phyloP scores from a whole-genome alignment of 371 early-diverging fungal species.

The Mortierella sp. region DNA sequence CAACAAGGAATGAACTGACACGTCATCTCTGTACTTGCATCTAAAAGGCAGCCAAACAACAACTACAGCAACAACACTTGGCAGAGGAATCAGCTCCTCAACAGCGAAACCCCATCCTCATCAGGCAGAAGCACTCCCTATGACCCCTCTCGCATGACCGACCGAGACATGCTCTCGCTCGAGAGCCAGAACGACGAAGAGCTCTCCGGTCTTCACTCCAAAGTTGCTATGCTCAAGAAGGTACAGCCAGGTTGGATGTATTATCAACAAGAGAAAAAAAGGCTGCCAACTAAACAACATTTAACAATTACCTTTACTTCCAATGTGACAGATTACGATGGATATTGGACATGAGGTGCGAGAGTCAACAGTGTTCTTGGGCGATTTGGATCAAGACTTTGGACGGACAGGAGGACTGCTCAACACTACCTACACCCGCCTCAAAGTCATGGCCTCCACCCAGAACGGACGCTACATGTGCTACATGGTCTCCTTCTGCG shows the following conservation, averaged over 20 bases:
- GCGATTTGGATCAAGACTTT: constrained; percentile 61
- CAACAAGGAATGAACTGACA: neutral
- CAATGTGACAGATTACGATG: constrained; percentile 31
- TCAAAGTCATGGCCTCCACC: constrained; percentile 61
- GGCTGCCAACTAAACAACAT: neutral
- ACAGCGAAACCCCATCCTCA: constrained; percentile 21
- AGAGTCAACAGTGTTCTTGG: constrained; percentile 42
- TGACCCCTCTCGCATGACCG: constrained; percentile 50
- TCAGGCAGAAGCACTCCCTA: constrained; percentile 49
- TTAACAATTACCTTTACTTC: neutral
- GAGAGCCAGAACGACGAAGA: constrained; percentile 58
- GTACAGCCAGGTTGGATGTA: neutral
- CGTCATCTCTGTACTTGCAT: neutral
- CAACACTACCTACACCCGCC: constrained; percentile 60
- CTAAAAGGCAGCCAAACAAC: constrained; percentile 4
- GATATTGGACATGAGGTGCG: constrained; percentile 55
- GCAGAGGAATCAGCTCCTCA: constrained; percentile 48
- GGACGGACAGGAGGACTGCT: constrained; percentile 63
- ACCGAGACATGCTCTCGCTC: constrained; percentile 46
- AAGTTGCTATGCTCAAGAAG: constrained; percentile 57
- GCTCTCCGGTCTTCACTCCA: constrained; percentile 50
- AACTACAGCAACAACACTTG: constrained; percentile 31
- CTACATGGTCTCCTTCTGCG: constrained; percentile 64
- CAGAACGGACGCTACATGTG: constrained; percentile 70
- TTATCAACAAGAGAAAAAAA: neutral